phyloP scores from a whole-genome alignment of 306 rosid genomes.

The Prunus campanulata region DNA sequence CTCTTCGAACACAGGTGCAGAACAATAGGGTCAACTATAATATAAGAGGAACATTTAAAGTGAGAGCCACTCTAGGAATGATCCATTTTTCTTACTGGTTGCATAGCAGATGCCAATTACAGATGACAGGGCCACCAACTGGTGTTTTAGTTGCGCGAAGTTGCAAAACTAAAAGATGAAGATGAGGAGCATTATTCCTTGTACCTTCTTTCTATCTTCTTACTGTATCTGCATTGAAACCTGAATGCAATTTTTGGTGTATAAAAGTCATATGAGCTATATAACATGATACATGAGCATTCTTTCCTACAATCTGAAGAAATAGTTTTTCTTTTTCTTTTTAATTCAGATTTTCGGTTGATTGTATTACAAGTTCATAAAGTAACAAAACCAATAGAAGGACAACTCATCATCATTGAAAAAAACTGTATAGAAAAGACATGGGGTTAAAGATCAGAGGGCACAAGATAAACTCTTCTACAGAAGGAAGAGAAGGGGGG shows the following conservation, averaged over 20 bases:
- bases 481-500: neutral
- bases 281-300: slow-evolving; percentile 1
- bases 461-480: neutral
- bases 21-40: slow-evolving; percentile 53
- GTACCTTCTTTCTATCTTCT: slow-evolving; percentile 12
- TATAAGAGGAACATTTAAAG: slow-evolving; percentile 71
- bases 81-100: slow-evolving; percentile 62
- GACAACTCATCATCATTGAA: neutral
- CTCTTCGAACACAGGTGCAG: slow-evolving; percentile 64
- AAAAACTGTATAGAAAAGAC: neutral
- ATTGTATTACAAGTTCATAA: neutral
- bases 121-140: slow-evolving; percentile 84
- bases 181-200: neutral
- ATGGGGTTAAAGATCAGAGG: neutral
- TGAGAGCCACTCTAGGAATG: slow-evolving; percentile 57
- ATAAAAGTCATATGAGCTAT: neutral
- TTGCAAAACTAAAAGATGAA: slow-evolving; percentile 65
- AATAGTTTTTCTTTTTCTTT: neutral
- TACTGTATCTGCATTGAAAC: slow-evolving; percentile 15
- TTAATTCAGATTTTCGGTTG: neutral
- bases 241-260: slow-evolving; percentile 22
- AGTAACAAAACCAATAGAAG: neutral
- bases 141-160: slow-evolving; percentile 67
- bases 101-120: slow-evolving; percentile 68
- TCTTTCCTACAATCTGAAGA: slow-evolving; percentile 6